Conservation (phyloP, 345 rosid species). For the Ceriops tagal region DNA sequence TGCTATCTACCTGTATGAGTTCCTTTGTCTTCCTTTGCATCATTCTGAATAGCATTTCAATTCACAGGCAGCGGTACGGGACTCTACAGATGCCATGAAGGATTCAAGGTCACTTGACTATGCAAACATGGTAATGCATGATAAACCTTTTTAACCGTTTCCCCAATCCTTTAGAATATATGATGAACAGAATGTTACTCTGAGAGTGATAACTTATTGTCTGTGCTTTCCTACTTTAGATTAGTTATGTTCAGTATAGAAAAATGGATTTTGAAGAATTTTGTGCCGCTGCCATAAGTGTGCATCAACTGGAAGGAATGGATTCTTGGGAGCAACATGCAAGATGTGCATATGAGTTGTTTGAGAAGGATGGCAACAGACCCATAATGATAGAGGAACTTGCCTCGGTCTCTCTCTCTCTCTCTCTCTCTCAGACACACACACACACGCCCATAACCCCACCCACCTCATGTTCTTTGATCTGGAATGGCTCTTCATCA, state of each 20-base stretch:
- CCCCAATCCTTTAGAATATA: neutral
- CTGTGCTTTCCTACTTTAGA: slow-evolving; percentile 39
- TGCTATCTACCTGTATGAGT: neutral
- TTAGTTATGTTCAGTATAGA: slow-evolving; percentile 63
- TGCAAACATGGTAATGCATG: slow-evolving; percentile 49
- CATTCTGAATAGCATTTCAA: slow-evolving; percentile 10
- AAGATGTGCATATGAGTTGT: slow-evolving; percentile 69
- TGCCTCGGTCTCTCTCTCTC: slow-evolving; percentile 49
- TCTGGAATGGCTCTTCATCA: too few relatives aligned
- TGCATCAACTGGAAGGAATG: slow-evolving; percentile 86
- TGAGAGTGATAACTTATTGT: slow-evolving; percentile 4
- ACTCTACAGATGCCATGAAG: slow-evolving; percentile 74
- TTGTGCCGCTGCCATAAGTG: slow-evolving; percentile 81
- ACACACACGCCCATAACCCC: neutral
- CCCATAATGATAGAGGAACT: slow-evolving; percentile 84
- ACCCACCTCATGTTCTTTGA: too few relatives aligned
- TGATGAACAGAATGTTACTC: neutral
- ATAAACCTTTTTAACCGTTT: neutral
- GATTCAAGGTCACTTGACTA: slow-evolving; percentile 78
- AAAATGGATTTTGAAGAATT: slow-evolving; percentile 86
- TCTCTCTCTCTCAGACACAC: neutral
- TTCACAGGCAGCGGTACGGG: slow-evolving; percentile 52
- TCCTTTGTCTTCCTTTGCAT: neutral
- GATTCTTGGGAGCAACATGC: slow-evolving; percentile 88
- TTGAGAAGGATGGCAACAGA: slow-evolving; percentile 84